Conservation (phyloP, 768 basidiomycete species). For the Dioszegia aurantiaca region DNA sequence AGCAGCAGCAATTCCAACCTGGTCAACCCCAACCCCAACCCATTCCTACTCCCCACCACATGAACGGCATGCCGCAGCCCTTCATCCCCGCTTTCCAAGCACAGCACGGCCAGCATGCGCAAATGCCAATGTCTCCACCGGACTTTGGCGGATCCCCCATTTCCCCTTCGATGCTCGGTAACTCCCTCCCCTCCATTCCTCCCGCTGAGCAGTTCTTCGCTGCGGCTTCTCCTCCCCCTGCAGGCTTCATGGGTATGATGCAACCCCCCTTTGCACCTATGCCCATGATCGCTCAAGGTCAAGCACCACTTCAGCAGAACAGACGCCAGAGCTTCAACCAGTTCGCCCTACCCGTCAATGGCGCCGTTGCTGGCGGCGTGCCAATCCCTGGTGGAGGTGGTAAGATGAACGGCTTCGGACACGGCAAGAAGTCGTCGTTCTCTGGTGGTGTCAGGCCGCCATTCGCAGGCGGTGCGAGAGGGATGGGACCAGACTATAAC, state of each 20-base stretch:
- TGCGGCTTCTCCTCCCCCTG: constrained; percentile 28
- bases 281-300: not conserved
- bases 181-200: constrained; percentile 38
- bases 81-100: constrained; percentile 17
- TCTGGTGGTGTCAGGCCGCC: constrained; percentile 38
- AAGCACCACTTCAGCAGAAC: not conserved
- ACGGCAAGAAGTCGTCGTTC: constrained; percentile 51
- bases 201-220: constrained; percentile 45
- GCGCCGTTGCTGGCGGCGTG: constrained; percentile 1
- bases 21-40: not conserved
- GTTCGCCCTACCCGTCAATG: constrained; percentile 14
- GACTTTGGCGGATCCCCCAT: constrained; percentile 37
- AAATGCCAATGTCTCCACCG: constrained; percentile 22
- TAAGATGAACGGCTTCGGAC: constrained; percentile 23
- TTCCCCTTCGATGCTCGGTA: constrained; percentile 40
- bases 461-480: constrained; percentile 7
- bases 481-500: constrained; percentile 24
- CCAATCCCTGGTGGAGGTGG: not conserved
- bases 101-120: not conserved
- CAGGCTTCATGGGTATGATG: constrained; percentile 11
- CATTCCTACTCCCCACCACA: constrained; percentile 4
- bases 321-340: constrained; percentile 38
- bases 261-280: constrained; percentile 13
- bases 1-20: constrained; percentile 13
- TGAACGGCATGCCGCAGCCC: constrained; percentile 5